These are phyloP conservation scores for Trebouxia gelatinosa DNA, from an alignment of 163 green algal species.

Conservation along the genomic window DNA sequence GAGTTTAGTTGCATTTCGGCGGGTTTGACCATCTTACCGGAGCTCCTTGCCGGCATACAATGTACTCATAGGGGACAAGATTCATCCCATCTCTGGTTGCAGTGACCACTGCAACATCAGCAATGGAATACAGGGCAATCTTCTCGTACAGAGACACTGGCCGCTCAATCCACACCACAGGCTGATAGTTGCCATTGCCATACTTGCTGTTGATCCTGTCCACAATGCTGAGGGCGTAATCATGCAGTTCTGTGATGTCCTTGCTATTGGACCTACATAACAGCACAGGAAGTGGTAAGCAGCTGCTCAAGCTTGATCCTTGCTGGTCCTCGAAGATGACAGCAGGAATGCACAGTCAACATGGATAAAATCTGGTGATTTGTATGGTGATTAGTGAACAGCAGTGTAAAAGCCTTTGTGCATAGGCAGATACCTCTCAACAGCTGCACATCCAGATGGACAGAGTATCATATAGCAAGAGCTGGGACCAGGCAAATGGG, in stretches of 20 bases:
- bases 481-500: no score
- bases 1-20: no score
- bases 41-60: constrained; percentile 77
- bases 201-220: constrained; percentile 61
- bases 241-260: constrained; percentile 86
- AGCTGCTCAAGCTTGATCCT: neutral
- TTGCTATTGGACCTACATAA: constrained; percentile 54
- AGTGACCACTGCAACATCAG: constrained; percentile 88
- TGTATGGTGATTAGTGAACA: no score
- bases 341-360: no score
- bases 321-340: no score
- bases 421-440: no score
- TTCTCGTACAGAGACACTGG: constrained; percentile 90
- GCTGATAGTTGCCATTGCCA: constrained; percentile 58
- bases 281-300: neutral
- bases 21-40: no score
- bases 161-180: constrained; percentile 87
- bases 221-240: constrained; percentile 46
- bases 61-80: constrained; percentile 97
- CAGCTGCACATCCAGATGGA: no score
- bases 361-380: no score
- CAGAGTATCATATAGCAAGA: no score
- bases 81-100: constrained; percentile 97
- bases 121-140: constrained; percentile 87
- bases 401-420: no score